Evolutionary conservation across 495 filamentous ascomycete species (phyloP).

Genomic region (Penicillium manginii): DNA sequence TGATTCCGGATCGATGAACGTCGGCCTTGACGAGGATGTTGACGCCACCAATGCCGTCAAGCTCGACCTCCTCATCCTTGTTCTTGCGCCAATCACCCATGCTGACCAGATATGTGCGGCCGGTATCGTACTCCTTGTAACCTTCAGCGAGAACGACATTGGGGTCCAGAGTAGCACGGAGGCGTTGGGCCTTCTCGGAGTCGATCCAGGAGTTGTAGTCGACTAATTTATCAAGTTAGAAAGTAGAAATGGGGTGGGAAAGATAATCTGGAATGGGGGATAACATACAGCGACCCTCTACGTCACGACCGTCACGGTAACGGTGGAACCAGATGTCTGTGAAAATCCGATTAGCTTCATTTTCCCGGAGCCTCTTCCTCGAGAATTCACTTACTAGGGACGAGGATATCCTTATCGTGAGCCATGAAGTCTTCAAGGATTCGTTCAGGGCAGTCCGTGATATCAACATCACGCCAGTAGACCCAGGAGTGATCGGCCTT

Average conservation of each 20-base stretch:
- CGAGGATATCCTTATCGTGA: constrained; percentile 89
- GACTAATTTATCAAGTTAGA: constrained; percentile 55
- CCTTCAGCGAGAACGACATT: constrained; percentile 88
- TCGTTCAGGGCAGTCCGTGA: constrained; percentile 81
- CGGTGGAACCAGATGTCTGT: constrained; percentile 98
- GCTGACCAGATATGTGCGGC: constrained; percentile 79
- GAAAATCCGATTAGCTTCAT: constrained; percentile 27
- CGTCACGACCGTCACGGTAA: constrained; percentile 78
- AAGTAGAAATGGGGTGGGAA: background rate
- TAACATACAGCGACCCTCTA: constrained; percentile 89
- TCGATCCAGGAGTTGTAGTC: constrained; percentile 99
- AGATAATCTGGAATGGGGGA: background rate
- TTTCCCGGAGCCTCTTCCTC: background rate
- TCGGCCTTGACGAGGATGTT: constrained; percentile 98
- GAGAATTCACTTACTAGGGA: constrained; percentile 75
- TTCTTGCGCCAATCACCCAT: constrained; percentile 92
- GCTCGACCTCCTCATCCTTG: constrained; percentile 85
- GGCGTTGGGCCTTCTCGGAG: constrained; percentile 76
- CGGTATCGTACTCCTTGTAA: constrained; percentile 91
- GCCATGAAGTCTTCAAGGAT: constrained; percentile 96
- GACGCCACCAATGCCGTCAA: constrained; percentile 96
- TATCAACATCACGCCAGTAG: constrained; percentile 98
- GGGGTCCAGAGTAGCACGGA: constrained; percentile 72
- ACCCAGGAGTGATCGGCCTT: constrained; percentile 97
- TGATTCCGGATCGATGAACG: constrained; percentile 93